Base-by-base conservation (phyloP, 1,284 basidiomycete species). In the Stereum hirsutum region DNA sequence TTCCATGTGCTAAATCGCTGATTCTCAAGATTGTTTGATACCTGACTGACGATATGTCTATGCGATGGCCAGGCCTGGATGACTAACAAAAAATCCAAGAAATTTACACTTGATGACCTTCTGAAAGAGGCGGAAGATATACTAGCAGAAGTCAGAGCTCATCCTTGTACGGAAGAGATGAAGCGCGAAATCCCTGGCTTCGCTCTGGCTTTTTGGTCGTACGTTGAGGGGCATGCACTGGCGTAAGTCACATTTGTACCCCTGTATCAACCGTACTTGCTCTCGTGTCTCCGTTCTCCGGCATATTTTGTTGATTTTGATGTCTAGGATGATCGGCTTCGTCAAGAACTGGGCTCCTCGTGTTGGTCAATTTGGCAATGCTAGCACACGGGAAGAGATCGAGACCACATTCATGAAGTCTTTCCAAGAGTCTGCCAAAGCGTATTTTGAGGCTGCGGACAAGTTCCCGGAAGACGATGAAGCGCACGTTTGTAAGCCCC, bases 381-480 rank as follows among this genome's bases (percentile, higher is more conserved):
- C 32, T 21, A 21, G 31, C n/a, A n/a, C n/a, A n/a, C n/a, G n/a
- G n/a, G n/a, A n/a, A n/a, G n/a, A n/a, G n/a, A n/a, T n/a, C 14
- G 34, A n/a, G 6, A 12, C 25, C 10, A 28, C 30, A 14, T 11
- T 23, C 19, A n/a, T 19, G 7, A 35, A 44, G 1, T 48, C 50
- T 32, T 49, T 32, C 26, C 38, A 32, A 24, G 41, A 51, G 30
- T 52, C 57, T 2, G 53, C 49, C 8, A 14, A 46, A 6, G 39
- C 19, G 14, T 61, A 63, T 40, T 14, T 49, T 6, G 37, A 52
- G 5, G 57, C 61, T 5, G 55, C 56, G 3, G 41, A 46, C n/a
- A 45, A 21, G 21, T 56, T 50, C 42, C 54, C 61, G 2, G 42
- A 53, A 36, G 61, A 62, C 42, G 61, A 63, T 39, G 56, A 61